phyloP scores from a whole-genome alignment of 805 yeast genomes.

The Wickerhamiella qilinensis region DNA sequence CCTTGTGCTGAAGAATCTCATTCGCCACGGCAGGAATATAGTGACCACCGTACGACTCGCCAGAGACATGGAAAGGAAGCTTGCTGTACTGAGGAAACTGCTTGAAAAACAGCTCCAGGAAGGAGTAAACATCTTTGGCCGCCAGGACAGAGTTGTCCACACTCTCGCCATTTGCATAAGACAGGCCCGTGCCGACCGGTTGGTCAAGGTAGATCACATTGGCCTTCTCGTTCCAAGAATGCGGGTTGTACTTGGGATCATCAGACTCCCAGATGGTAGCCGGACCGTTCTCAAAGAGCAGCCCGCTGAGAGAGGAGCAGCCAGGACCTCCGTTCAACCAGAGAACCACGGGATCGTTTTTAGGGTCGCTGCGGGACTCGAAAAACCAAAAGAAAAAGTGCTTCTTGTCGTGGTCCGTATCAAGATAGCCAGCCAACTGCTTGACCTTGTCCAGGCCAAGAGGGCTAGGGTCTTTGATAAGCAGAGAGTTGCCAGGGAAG shows the following conservation, averaged over 20 bases:
- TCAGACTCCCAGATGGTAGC: constrained; percentile 58
- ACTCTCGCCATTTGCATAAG: constrained; percentile 42
- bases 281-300: constrained; percentile 89
- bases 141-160: constrained; percentile 70
- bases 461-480: constrained; percentile 46
- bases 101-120: constrained; percentile 72
- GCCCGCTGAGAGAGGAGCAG: constrained; percentile 84
- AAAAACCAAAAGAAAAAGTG: constrained; percentile 91
- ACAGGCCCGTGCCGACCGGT: constrained; percentile 89
- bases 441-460: constrained; percentile 70
- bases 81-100: constrained; percentile 64
- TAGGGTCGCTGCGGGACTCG: constrained; percentile 72
- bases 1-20: constrained; percentile 42
- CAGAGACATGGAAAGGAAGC: constrained; percentile 68
- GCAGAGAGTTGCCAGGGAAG: constrained; percentile 33
- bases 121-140: constrained; percentile 77
- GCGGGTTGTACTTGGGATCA: constrained; percentile 63
- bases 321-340: constrained; percentile 98
- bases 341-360: constrained; percentile 65
- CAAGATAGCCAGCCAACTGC: constrained; percentile 65
- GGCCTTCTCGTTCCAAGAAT: constrained; percentile 89
- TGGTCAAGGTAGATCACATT: constrained; percentile 86
- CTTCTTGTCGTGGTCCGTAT: constrained; percentile 58
- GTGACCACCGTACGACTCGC: constrained; percentile 95
- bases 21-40: constrained; percentile 76